Evolutionary conservation across 768 basidiomycete species (phyloP), one percentile per base, ranked within the genome.

Genomic region (Mycena venus): DNA sequence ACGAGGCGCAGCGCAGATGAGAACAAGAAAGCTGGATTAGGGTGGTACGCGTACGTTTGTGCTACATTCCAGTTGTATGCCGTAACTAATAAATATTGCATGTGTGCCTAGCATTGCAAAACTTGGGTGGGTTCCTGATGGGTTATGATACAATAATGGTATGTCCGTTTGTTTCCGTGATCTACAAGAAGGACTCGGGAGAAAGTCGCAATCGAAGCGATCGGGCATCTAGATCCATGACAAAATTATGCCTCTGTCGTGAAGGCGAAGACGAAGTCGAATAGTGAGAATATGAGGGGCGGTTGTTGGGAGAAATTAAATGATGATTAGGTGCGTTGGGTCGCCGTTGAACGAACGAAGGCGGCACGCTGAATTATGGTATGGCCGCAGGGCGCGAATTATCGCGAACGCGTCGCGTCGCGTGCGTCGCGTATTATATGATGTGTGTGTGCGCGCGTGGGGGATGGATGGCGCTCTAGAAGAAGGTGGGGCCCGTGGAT

Each of bases 401-500:
- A 73, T 49, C 66, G 59, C 60, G 62, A 73, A 40, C 66, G 59
- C 60, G 62, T 56, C 34, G 49, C 49, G 68, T 36, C 47, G 64
- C 53, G 38, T 49, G n/a, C n/a, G 44, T 63, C 56, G 63, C 70
- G 71, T 51, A n/a, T 12, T 34, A 44, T 67, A 70, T 67, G 63
- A 29, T 62, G 34, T 58, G 67, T 11, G 34, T 58, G 67, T 11
- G 51, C 34, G 62, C 34, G 68, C 55, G 68, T 49, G 25, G 40
- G 1, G 60, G 29, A 32, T 59, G 59, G 32, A 69, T 61, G 70
- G 66, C 58, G 77, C 66, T 83, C 86, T 81, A 93, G 85, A 93
- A 93, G 84, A 93, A 91, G 40, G 90, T 88, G 59, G 91, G 86
- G 53, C 88, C 91, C 32, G 84, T 87, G 21, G 86, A 81, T 47